Evolutionary conservation across 164 flowering plant species (phyloP), one percentile per base, ranked within the genome.

Genomic region (Vitis cinerea): DNA sequence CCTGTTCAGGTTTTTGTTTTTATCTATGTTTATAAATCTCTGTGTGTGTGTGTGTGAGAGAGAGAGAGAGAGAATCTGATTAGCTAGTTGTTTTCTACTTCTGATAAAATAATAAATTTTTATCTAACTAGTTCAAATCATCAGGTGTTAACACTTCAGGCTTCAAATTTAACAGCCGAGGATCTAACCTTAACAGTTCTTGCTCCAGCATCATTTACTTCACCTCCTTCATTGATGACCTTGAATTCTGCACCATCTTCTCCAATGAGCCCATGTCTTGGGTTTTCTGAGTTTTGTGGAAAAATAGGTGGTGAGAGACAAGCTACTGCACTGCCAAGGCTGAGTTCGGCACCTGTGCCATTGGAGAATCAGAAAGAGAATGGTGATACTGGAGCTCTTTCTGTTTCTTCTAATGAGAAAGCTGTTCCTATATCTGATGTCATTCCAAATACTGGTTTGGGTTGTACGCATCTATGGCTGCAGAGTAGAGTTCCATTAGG

Each of bases 401-500:
- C 90, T 30, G 73, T 69, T 73, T 82, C 88, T 69, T 69, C 75
- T 30, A 71, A 72, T 50, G 82, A 88, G 68, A 88, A 76, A 65
- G 65, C 72, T 19, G 57, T 74, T 64, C 78, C 90, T n/a, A 10
- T 71, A 23, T 67, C 85, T 61, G 97, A 88, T 81, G 90, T 80
- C 56, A 76, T 91, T 78, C 93, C 97, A 59, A 86, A 75, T 63
- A 60, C 84, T 78, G 92, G 83, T 67, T 71, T 87, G 75, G 85
- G 88, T 49, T 90, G 97, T 77, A 86, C 94, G 1, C 99, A 96
- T 82, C 77, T 93, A 48, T 96, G 98, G 97, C 84, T 96, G 78
- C 98, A 93, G 82, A 96, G 99, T 66, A 85, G 93, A 82, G 92
- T 92, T 83, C 99, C 99, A 66, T 74, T 96, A 17, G 99, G 99